Evolutionary conservation across 331 rosid genomes (phyloP).

Genomic region (Acacia concinna): DNA sequence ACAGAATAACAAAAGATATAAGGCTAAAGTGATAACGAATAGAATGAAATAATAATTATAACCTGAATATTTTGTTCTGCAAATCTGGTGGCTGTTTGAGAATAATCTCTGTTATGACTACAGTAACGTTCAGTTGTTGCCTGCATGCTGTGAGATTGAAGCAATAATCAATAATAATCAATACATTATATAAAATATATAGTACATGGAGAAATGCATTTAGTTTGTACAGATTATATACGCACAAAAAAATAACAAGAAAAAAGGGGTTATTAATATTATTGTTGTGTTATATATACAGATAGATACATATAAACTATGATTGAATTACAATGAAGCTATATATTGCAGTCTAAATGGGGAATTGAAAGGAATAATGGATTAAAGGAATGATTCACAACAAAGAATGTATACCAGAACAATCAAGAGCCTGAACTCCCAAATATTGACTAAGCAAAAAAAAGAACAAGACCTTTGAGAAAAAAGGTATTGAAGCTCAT

Average conservation of each 20-base stretch:
- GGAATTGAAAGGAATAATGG: too few relatives aligned
- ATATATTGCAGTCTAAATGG: too few relatives aligned
- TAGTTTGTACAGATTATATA: not conserved
- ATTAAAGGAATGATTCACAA: too few relatives aligned
- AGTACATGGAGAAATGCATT: not conserved
- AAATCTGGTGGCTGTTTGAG: conserved; percentile 36
- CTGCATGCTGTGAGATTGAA: conserved; percentile 59
- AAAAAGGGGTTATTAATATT: not conserved
- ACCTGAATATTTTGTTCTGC: conserved; percentile 64
- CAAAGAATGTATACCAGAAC: too few relatives aligned
- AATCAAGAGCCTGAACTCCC: too few relatives aligned
- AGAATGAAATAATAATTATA: not conserved
- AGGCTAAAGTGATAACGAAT: not conserved
- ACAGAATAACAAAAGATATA: not conserved
- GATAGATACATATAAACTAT: too few relatives aligned
- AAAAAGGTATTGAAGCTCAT: too few relatives aligned
- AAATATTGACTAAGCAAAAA: too few relatives aligned
- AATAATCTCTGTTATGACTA: conserved; percentile 51
- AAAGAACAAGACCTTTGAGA: too few relatives aligned
- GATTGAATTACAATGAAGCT: too few relatives aligned
- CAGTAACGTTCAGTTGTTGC: conserved; percentile 67
- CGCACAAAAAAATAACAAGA: not conserved
- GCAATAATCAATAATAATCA: not conserved
- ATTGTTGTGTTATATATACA: too few relatives aligned
- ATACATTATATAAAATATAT: not conserved